Percentiles rank a stretch among this genome's conserved stretches.
Evolutionary conservation across 2,329 filamentous ascomycete species (phyloP).

Genomic region (Mycosphaerella sp.): DNA sequence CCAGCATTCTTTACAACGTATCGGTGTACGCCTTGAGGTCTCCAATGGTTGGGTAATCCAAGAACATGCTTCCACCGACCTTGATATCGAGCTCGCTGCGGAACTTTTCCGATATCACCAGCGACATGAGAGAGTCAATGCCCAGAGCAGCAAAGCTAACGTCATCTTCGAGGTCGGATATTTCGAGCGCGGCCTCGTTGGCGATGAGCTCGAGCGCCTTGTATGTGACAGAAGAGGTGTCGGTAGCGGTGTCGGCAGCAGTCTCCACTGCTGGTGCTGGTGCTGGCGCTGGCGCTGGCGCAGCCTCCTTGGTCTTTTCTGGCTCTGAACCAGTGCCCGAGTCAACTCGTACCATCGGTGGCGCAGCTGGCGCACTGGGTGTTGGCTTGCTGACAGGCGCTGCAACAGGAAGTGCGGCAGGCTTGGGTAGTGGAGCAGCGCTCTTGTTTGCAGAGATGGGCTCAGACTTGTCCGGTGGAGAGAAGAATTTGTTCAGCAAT

Average conservation of each 20-base stretch:
- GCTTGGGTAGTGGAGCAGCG: conserved; percentile 11
- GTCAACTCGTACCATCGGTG: not conserved
- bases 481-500: conserved; percentile 58
- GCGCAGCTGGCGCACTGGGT: not conserved
- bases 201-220: not conserved
- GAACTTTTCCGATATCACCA: conserved; percentile 35
- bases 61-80: conserved; percentile 24
- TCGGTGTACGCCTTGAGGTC: conserved; percentile 8
- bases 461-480: conserved; percentile 55
- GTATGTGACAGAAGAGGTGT: not conserved
- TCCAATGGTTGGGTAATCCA: conserved; percentile 25
- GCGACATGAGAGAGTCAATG: conserved; percentile 35
- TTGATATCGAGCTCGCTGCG: conserved; percentile 30
- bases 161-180: conserved; percentile 38
- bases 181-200: conserved; percentile 49
- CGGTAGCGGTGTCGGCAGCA: not conserved
- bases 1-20: not conserved
- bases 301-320: not conserved
- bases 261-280: not conserved
- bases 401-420: not conserved
- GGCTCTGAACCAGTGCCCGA: not conserved
- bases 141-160: conserved; percentile 30
- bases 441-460: conserved; percentile 54
- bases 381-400: not conserved
- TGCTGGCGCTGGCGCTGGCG: not conserved